Evolutionary conservation across 129 eudicot species (phyloP).

Genomic region (Flaveria linearis): DNA sequence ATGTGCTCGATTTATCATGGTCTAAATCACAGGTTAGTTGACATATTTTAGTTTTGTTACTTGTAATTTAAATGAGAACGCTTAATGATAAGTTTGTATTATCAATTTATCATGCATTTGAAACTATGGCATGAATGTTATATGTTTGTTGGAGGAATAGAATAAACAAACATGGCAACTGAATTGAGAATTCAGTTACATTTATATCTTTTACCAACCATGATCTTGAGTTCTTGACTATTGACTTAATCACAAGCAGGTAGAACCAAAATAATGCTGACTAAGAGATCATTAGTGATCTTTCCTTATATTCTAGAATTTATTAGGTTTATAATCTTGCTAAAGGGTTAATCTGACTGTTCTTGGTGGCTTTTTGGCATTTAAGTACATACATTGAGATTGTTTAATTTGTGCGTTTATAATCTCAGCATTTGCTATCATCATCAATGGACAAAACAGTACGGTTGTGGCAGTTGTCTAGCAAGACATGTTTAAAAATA

Average conservation of each 20-base stretch:
- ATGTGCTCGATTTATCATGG: slow-evolving; percentile 97
- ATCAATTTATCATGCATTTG: background rate
- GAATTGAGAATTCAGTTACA: background rate
- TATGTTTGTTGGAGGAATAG: slow-evolving; percentile 14
- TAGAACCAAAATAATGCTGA: slow-evolving; percentile 17
- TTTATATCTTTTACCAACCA: background rate
- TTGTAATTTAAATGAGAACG: background rate
- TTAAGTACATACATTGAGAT: background rate
- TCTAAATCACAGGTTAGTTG: slow-evolving; percentile 92
- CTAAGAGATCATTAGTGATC: background rate
- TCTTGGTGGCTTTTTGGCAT: background rate
- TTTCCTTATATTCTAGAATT: slow-evolving; percentile 23
- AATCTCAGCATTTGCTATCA: slow-evolving; percentile 86
- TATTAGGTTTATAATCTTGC: slow-evolving; percentile 17
- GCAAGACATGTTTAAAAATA: slow-evolving; percentile 88
- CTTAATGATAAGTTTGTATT: background rate
- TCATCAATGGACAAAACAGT: slow-evolving; percentile 99
- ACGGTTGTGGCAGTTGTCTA: slow-evolving; percentile 84
- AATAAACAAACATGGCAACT: slow-evolving; percentile 3
- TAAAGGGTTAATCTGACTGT: background rate
- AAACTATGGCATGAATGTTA: slow-evolving; percentile 11
- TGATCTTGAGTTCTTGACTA: slow-evolving; percentile 15
- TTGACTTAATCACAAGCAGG: slow-evolving; percentile 19
- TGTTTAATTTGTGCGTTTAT: slow-evolving; percentile 1
- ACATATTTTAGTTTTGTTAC: slow-evolving; percentile 9